phyloP scores from a whole-genome alignment of 2,329 filamentous ascomycete genomes.

The Fusarium bulbicola region DNA sequence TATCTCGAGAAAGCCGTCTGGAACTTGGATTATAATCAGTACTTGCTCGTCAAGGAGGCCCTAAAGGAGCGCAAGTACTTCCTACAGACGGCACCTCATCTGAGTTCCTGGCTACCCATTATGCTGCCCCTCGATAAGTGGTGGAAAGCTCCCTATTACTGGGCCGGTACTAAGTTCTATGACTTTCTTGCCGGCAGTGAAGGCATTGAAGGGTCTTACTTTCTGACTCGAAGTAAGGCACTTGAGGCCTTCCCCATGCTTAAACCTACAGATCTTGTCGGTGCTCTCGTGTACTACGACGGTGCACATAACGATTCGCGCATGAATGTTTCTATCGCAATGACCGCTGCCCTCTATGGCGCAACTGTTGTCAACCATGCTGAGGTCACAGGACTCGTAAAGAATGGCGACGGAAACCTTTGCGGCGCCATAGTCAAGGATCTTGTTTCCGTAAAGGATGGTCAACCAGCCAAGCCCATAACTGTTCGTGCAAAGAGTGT shows the following conservation, averaged over 20 bases:
- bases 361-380: constrained; percentile 85
- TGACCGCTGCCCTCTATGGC: constrained; percentile 89
- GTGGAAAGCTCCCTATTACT: constrained; percentile 83
- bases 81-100: constrained; percentile 76
- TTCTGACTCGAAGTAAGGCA: constrained; percentile 85
- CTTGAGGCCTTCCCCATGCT: constrained; percentile 90
- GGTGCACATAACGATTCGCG: constrained; percentile 91
- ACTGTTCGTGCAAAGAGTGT: constrained; percentile 80
- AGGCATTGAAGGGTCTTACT: constrained; percentile 90
- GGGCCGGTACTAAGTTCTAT: constrained; percentile 82
- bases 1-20: constrained; percentile 81
- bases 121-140: constrained; percentile 79
- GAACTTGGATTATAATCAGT: constrained; percentile 79
- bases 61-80: constrained; percentile 80
- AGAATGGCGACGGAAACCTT: constrained; percentile 76
- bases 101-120: constrained; percentile 78
- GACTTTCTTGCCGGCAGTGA: constrained; percentile 86
- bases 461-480: constrained; percentile 67
- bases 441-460: constrained; percentile 71
- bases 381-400: constrained; percentile 80
- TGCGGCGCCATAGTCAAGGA: constrained; percentile 80
- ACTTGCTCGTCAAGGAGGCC: constrained; percentile 75
- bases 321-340: constrained; percentile 89
- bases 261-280: constrained; percentile 79
- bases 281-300: constrained; percentile 90